These are phyloP conservation scores for Aspergillus spinulosporus DNA, from an alignment of 2,329 filamentous ascomycete species.

Conservation along the genomic window DNA sequence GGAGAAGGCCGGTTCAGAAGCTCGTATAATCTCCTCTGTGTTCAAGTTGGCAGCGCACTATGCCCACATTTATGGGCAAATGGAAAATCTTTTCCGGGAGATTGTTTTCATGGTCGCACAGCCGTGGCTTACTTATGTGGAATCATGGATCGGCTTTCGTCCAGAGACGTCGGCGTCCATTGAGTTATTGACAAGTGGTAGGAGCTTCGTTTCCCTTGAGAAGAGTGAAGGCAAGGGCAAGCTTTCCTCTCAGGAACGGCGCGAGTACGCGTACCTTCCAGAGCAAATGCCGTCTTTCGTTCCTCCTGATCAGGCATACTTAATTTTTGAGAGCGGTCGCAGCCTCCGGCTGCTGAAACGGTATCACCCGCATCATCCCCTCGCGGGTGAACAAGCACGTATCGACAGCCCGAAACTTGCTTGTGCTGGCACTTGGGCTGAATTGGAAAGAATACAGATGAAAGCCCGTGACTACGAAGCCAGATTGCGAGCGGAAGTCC, in stretches of 20 bases:
- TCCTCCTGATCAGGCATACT: conserved; percentile 65
- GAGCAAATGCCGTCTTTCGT: conserved; percentile 71
- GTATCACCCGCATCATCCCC: conserved; percentile 70
- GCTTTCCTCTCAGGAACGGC: conserved; percentile 58
- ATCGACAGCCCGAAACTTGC: conserved; percentile 58
- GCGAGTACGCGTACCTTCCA: conserved; percentile 55
- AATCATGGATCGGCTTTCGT: conserved; percentile 73
- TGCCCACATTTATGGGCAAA: conserved; percentile 62
- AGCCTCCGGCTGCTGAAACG: conserved; percentile 71
- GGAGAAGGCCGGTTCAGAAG: conserved; percentile 56
- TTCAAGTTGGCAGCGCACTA: conserved; percentile 63
- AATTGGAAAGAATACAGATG: conserved; percentile 64
- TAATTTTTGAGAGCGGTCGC: conserved; percentile 75
- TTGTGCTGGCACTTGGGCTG: conserved; percentile 72
- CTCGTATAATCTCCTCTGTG: conserved; percentile 61
- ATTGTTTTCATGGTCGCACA: conserved; percentile 63
- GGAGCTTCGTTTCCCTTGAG: conserved; percentile 63
- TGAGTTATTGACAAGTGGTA: conserved; percentile 52
- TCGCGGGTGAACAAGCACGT: conserved; percentile 56
- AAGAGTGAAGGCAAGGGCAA: conserved; percentile 61
- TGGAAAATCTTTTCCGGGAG: conserved; percentile 66
- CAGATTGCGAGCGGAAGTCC: conserved; percentile 39
- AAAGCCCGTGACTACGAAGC: conserved; percentile 53
- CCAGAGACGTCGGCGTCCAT: conserved; percentile 56
- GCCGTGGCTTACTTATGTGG: conserved; percentile 67